Evolutionary conservation across 257 asterid genomes (phyloP).

Genomic region (Nicotiana obtusifolia): DNA sequence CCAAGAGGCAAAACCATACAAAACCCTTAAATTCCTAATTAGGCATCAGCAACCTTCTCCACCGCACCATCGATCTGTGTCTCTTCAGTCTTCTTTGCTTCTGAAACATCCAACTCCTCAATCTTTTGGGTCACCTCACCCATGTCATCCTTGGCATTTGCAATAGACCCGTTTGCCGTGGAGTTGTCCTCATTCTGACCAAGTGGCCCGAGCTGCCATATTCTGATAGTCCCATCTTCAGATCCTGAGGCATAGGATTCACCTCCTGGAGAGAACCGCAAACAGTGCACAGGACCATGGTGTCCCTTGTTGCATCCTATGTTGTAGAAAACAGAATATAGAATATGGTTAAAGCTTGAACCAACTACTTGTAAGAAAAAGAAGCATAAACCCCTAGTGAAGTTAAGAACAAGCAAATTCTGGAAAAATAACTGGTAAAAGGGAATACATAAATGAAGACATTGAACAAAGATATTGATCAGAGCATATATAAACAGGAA

Average conservation of each 20-base stretch:
- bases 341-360: not conserved
- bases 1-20: not conserved
- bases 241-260: slow-evolving; percentile 95
- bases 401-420: not conserved
- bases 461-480: not conserved
- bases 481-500: not conserved
- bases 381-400: not conserved
- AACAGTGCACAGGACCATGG: slow-evolving; percentile 96
- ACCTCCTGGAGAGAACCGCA: slow-evolving; percentile 94
- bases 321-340: not conserved
- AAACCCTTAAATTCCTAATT: slow-evolving; percentile 15
- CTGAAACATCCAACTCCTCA: slow-evolving; percentile 39
- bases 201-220: slow-evolving; percentile 77
- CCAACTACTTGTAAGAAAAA: not conserved
- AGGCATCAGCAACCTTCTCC: slow-evolving; percentile 23
- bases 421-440: not conserved
- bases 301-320: slow-evolving; percentile 99
- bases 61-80: slow-evolving; percentile 6
- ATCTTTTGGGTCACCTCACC: slow-evolving; percentile 47
- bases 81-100: slow-evolving; percentile 22
- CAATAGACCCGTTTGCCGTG: slow-evolving; percentile 32
- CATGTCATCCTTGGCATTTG: slow-evolving; percentile 36
- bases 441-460: not conserved
- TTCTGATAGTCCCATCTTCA: slow-evolving; percentile 92
- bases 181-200: slow-evolving; percentile 38